These are phyloP conservation scores for Nannizziopsis arthrosporioides DNA, from an alignment of 2,329 filamentous ascomycete species.

Conservation along the genomic window DNA sequence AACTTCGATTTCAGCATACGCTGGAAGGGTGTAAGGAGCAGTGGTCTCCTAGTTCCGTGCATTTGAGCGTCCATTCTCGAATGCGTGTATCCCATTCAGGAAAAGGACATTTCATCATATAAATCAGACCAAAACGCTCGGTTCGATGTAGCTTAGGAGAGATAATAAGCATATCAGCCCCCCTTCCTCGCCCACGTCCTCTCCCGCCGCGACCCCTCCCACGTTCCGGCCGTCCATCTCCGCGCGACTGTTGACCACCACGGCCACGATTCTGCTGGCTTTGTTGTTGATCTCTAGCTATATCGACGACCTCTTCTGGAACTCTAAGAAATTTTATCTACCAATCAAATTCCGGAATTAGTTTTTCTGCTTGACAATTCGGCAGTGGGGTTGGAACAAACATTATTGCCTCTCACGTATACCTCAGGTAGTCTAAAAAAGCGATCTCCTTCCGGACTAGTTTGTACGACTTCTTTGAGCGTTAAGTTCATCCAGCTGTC, in stretches of 20 bases:
- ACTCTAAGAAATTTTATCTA: slow-evolving; percentile 98
- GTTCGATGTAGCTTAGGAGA: neutral
- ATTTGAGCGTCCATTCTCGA: neutral
- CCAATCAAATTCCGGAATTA: neutral
- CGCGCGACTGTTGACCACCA: slow-evolving; percentile 27
- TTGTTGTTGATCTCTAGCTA: slow-evolving; percentile 85
- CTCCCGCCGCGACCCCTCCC: slow-evolving; percentile 34
- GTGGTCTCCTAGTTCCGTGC: neutral
- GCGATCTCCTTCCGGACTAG: slow-evolving; percentile 85
- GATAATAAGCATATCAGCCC: slow-evolving; percentile 17
- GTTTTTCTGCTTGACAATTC: neutral
- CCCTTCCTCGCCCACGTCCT: slow-evolving; percentile 36
- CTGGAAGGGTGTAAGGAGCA: too few species aligned
- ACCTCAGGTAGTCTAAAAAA: slow-evolving; percentile 87
- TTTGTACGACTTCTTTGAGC: slow-evolving; percentile 92
- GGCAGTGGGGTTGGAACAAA: slow-evolving; percentile 37
- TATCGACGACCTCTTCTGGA: slow-evolving; percentile 89
- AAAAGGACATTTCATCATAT: slow-evolving; percentile 5
- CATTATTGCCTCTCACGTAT: slow-evolving; percentile 95
- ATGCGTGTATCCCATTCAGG: neutral
- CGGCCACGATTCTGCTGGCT: slow-evolving; percentile 44
- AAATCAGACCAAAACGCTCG: neutral
- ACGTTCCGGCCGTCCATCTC: slow-evolving; percentile 31
- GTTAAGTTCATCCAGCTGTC: slow-evolving; percentile 99
- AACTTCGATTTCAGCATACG: too few species aligned